Evolutionary conservation across 305 asterid species (phyloP), one percentile per base, ranked within the genome.

Genomic region (Rubia occidens): DNA sequence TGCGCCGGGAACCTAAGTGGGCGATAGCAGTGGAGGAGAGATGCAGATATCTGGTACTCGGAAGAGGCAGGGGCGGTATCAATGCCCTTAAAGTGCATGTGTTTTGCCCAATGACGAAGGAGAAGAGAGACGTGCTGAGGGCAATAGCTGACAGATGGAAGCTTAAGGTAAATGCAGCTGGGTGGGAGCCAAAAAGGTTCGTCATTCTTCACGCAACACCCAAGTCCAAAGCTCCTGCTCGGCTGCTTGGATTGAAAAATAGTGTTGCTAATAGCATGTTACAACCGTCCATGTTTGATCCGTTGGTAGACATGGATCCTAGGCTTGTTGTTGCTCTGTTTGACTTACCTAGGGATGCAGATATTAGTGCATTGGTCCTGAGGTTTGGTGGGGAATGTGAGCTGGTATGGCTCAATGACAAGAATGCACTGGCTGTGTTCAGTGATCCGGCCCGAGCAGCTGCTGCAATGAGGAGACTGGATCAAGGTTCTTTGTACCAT

Each of bases 341-440:
- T 21, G 96, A 93, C 80, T 64, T 93, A 75, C 98, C 98, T 5
- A 80, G 98, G 78, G 98, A 93, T 68, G 91, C 95, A 14, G 96
- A 90, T 77, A 84, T 93, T n/a, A 93, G 97, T 73, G 98, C 98
- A 0, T 67, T 90, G 81, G 96, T 93, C 58, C 79, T 93, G 76
- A 86, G 98, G 75, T 93, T 93, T 66, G 98, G 98, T 49, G 97
- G 98, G 58, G 97, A 93, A 80, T 93, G 98, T 21, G 98, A 93
- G 71, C 84, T 93, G 1, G 97, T 87, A 15, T 93, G 98, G 98
- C 73, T 90, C 82, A 90, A 93, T 64, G 97, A 93, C 75, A 93
- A 87, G 86, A 93, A 93, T 68, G 98, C 98, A 0, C 79, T 93
- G 78, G 90, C 98, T 8, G 97, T 90, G 15, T 93, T 93, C 66